Base-by-base conservation (phyloP, 306 rosid genomes). In the Prunus mira region DNA sequence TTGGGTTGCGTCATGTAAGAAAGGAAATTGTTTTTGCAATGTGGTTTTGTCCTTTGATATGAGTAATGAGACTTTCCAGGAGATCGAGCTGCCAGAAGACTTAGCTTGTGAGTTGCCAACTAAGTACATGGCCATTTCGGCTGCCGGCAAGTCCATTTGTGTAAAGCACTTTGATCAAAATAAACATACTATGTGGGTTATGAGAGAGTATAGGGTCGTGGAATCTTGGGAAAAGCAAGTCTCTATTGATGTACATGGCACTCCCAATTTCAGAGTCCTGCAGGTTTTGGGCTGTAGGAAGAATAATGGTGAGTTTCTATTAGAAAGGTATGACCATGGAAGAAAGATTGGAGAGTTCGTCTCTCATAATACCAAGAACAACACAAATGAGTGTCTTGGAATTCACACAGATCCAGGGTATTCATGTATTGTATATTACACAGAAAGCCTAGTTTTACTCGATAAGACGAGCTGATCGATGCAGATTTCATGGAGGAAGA, bases 201-300 rank as follows among this genome's bases (percentile, higher is more conserved):
- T 78, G 67, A 62, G 41, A 20, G 57, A 71, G 58, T 71, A 71
- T 71, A 50, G 77, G 11, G 65, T 51, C 6, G 77, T 28, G 8
- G 67, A 71, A 4, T 78, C 77, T 50, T 78, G 82, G 82, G 64
- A 24, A 49, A 78, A 64, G 72, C 47, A 24, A 19, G 38, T 62
- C 56, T 18, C 27, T 9, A n/a, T 78, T 17, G 66, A 52, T 34
- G 0, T 41, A 4, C 15, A 41, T 11, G 46, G 6, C 9, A 12
- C 28, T n/a, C 70, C 69, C 0, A 63, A 46, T 27, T 61, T 46
- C 5, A 45, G 34, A 46, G n/a, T 78, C 9, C 8, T 22, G 14
- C 45, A 6, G 57, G 34, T 78, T 14, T 30, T 78, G 63, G 72
- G 56, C 3, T 71, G 12, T 13, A 51, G 32, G 32, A 41, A 38